Percentiles rank a stretch among this genome's conserved stretches.
phyloP scores from a whole-genome alignment of 2,329 filamentous ascomycete genomes.

The Penicillium paneum region DNA sequence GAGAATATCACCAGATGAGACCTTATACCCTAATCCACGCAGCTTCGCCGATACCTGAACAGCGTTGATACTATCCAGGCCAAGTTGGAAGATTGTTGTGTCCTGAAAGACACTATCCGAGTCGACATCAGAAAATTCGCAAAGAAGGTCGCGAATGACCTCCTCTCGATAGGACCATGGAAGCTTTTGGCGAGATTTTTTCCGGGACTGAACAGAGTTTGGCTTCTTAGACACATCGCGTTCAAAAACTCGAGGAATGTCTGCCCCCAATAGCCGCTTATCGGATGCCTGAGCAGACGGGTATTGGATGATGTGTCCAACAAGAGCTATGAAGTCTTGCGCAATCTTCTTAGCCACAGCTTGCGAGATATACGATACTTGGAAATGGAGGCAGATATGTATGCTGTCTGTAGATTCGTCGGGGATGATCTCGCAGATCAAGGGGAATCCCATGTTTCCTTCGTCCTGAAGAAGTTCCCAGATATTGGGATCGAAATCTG shows the following conservation, averaged over 20 bases:
- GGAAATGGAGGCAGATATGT: slow-evolving; percentile 61
- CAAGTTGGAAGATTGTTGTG: slow-evolving; percentile 81
- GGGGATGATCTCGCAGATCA: slow-evolving; percentile 73
- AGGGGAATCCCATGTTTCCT: slow-evolving; percentile 62
- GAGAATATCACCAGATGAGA: slow-evolving; percentile 72
- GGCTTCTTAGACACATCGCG: slow-evolving; percentile 5
- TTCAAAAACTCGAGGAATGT: slow-evolving; percentile 30
- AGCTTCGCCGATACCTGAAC: slow-evolving; percentile 70
- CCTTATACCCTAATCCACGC: slow-evolving; percentile 54
- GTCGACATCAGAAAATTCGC: slow-evolving; percentile 56
- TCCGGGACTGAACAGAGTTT: not conserved
- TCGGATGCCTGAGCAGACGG: slow-evolving; percentile 32
- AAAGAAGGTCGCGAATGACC: slow-evolving; percentile 55
- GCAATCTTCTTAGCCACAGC: slow-evolving; percentile 25
- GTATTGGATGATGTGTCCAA: slow-evolving; percentile 35
- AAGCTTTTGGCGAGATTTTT: slow-evolving; percentile 9
- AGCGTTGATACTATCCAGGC: slow-evolving; percentile 86
- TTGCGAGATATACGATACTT: slow-evolving; percentile 34
- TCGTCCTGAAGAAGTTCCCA: slow-evolving; percentile 53
- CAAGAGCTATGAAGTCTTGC: slow-evolving; percentile 29
- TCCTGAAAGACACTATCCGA: slow-evolving; percentile 52
- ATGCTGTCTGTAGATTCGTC: slow-evolving; percentile 52
- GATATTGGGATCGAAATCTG: slow-evolving; percentile 45
- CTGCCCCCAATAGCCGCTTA: slow-evolving; percentile 17
- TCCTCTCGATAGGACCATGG: slow-evolving; percentile 54